phyloP scores from a whole-genome alignment of 176 grass and related monocot species.

The Ensete glaucum region DNA sequence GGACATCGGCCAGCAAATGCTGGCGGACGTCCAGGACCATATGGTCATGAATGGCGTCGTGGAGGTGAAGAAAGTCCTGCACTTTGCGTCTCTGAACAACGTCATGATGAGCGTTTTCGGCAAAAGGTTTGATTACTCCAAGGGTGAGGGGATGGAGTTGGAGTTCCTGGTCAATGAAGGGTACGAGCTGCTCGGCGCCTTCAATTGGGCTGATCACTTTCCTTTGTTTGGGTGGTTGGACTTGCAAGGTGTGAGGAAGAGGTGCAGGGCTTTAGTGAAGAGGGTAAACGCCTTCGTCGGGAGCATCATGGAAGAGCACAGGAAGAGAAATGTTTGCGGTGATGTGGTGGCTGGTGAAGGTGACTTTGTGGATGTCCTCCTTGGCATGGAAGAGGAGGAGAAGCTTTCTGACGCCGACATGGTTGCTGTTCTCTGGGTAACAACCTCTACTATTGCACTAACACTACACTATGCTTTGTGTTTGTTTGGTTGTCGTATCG shows the following conservation, averaged over 20 bases:
- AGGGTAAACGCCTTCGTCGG: neutral
- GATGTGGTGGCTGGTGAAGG: neutral
- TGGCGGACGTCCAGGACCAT: neutral
- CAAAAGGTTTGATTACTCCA: neutral
- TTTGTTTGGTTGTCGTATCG: no score
- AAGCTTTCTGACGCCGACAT: conserved; percentile 3
- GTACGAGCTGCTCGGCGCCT: neutral
- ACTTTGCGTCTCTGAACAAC: neutral
- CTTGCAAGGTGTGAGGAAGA: neutral
- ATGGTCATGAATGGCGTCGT: neutral
- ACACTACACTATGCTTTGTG: no score
- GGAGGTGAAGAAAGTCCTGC: neutral
- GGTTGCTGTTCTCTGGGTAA: conserved; percentile 12
- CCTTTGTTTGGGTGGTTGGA: neutral
- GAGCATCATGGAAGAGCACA: neutral
- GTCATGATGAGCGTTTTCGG: conserved; percentile 1
- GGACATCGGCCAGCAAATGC: neutral
- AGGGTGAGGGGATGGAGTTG: neutral
- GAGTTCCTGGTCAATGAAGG: neutral
- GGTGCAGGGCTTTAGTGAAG: neutral
- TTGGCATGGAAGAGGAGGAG: neutral
- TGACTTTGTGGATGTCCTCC: conserved; percentile 1
- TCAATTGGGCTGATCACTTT: neutral
- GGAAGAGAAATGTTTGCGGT: neutral
- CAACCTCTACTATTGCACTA: neutral